These are phyloP conservation scores for Coniochaeta sp. DNA, from an alignment of 2,329 filamentous ascomycete species.

Conservation along the genomic window DNA sequence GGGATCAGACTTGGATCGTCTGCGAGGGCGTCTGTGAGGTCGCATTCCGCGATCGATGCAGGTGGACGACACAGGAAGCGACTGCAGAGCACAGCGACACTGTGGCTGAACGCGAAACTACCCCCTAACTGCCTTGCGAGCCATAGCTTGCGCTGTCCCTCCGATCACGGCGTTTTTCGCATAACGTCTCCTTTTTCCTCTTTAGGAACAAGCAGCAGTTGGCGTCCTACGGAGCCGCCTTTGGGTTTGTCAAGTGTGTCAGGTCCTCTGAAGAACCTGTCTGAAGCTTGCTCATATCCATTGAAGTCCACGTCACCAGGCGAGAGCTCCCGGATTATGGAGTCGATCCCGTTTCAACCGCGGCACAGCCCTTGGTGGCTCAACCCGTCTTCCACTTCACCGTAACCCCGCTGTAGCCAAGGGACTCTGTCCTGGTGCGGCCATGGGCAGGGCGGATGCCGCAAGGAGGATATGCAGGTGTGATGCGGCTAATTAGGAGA, in stretches of 20 bases:
- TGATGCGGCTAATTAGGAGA: background rate
- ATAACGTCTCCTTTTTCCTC: background rate
- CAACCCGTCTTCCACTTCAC: background rate
- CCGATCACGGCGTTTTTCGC: background rate
- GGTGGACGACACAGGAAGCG: background rate
- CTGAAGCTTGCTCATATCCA: background rate
- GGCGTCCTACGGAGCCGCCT: background rate
- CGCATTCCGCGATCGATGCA: background rate
- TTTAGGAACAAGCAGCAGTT: background rate
- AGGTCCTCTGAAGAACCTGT: background rate
- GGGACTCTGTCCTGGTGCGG: background rate
- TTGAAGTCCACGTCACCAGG: background rate
- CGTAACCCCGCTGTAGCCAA: background rate
- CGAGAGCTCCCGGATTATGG: background rate
- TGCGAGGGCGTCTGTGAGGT: constrained; percentile 1
- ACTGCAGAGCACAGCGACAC: background rate
- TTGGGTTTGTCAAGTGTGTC: background rate
- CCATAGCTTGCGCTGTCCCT: background rate
- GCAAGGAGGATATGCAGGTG: background rate
- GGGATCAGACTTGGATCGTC: background rate
- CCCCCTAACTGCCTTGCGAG: background rate
- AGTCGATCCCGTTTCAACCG: background rate
- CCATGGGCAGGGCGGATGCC: background rate
- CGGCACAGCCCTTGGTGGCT: background rate
- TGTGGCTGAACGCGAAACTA: background rate